A percentile compares a stretch with the other conserved stretches of the same genome.
phyloP scores from a whole-genome alignment of 2,329 filamentous ascomycete genomes.

The Whalleya microplaca region DNA sequence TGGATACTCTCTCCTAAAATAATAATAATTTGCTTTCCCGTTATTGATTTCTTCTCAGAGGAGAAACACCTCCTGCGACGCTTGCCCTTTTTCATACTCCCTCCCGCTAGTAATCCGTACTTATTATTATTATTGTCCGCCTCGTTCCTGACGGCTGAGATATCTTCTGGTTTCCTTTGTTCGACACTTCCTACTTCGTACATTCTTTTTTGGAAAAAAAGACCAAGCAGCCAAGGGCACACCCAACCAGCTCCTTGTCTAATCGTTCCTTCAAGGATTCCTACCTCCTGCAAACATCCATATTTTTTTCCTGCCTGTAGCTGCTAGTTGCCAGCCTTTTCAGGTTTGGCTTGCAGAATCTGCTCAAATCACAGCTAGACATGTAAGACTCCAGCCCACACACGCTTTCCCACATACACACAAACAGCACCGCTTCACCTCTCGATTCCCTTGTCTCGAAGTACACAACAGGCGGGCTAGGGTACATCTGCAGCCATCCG shows the following conservation, averaged over 20 bases:
- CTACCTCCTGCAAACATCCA: conserved; percentile 37
- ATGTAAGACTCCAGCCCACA: conserved; percentile 30
- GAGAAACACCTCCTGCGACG: conserved; percentile 15
- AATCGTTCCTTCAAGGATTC: conserved; percentile 33
- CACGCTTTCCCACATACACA: conserved; percentile 32
- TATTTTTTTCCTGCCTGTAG: conserved; percentile 27
- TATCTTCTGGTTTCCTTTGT: conserved; percentile 35
- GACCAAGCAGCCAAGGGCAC: conserved; percentile 8
- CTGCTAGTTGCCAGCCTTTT: conserved; percentile 29
- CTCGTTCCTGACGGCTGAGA: conserved; percentile 25
- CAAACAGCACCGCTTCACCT: conserved; percentile 27
- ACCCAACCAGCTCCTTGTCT: conserved; percentile 23
- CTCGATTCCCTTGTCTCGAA: conserved; percentile 32
- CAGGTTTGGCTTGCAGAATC: conserved; percentile 31
- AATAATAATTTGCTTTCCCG: conserved; percentile 37
- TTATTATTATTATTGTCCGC: conserved; percentile 22
- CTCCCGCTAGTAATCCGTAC: conserved; percentile 17
- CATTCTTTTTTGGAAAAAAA: conserved; percentile 21
- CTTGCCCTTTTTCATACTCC: conserved; percentile 21
- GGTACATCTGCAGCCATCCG: conserved; percentile 30
- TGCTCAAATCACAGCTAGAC: conserved; percentile 29
- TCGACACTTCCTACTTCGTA: conserved; percentile 25
- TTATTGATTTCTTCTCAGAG: conserved; percentile 38
- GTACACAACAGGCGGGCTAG: conserved; percentile 29
- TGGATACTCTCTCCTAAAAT: conserved; percentile 30